Evolutionary conservation across 768 basidiomycete genomes (phyloP).

Genomic region (Lyophyllum decastes): DNA sequence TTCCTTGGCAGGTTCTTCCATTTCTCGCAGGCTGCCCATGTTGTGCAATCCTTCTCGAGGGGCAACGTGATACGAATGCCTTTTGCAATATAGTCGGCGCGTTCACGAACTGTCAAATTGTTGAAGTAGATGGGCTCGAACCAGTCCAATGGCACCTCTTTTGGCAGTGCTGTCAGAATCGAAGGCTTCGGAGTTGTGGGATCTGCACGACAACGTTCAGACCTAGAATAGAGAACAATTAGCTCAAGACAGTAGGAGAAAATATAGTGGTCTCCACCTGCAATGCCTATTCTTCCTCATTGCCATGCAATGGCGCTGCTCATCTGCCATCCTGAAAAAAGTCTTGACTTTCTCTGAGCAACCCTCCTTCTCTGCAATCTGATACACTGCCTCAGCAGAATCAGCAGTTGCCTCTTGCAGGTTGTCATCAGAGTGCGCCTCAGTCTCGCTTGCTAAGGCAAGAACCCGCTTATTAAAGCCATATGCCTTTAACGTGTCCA

Average conservation of each 20-base stretch:
- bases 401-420: not conserved
- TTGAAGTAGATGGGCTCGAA: not conserved
- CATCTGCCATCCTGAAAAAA: constrained; percentile 10
- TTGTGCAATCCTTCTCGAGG: constrained; percentile 2
- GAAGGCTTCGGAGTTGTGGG: not conserved
- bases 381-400: not conserved
- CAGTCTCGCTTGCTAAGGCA: constrained; percentile 4
- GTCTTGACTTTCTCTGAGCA: not conserved
- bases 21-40: not conserved
- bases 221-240: not conserved
- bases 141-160: not conserved
- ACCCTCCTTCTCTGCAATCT: constrained; percentile 11
- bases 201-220: not conserved
- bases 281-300: not conserved
- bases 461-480: constrained; percentile 3
- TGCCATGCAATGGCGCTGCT: not conserved
- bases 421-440: constrained; percentile 11
- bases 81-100: constrained; percentile 12
- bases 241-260: not conserved
- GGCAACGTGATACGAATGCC: constrained; percentile 20
- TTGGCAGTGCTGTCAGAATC: not conserved
- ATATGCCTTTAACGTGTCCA: constrained; percentile 5
- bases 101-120: constrained; percentile 10
- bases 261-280: not conserved
- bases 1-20: constrained; percentile 21